Evolutionary conservation across 2,329 filamentous ascomycete species (phyloP), one percentile per base, ranked within the genome.

Genomic region (Verticillium dahliae): DNA sequence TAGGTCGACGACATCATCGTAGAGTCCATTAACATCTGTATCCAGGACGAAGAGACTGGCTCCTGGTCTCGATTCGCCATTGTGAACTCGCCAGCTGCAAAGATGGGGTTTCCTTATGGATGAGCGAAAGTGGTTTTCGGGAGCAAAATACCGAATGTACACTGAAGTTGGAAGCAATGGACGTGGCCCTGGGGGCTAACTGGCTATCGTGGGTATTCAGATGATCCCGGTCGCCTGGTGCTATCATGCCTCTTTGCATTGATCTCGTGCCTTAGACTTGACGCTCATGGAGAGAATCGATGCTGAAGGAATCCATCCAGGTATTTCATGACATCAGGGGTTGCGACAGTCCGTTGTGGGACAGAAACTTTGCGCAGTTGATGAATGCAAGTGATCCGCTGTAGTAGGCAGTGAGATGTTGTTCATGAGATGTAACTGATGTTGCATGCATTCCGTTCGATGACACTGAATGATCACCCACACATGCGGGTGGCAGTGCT

Each of bases 61-160:
- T 69, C 64, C 27, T 65, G 62, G 11, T 61, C 50, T n/a, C 65
- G 60, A 33, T 69, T 65, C 39, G 68, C 61, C 72, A 75, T 73
- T 22, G 27, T 18, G 18, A 52, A 2, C 9, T 10, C 6, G n/a
- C 15, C 18, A 45, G 15, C 45, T 31, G 27, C 27, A 31, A 31
- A 31, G 27, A 31, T 31, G 27, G 27, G 27, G 4, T 31, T 31
- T 31, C 27, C 27, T 31, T 31, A 31, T 4, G 6, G 18, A 52
- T 22, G 45, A 13, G n/a, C n/a, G 7, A 27, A 52, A 6, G 18
- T 27, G 27, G 27, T 31, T 31, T 31, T 31, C 27, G 27, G 27
- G 27, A 31, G 27, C 27, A 31, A 31, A 31, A 31, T 31, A 31
- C 4, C 27, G 27, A 31, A 31, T 31, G 27, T 31, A 4, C 27